A percentile compares a stretch with the other conserved stretches of the same genome.
These are phyloP conservation scores for Colletotrichum orbiculare DNA, from an alignment of 2,329 filamentous ascomycete species.

Conservation along the genomic window DNA sequence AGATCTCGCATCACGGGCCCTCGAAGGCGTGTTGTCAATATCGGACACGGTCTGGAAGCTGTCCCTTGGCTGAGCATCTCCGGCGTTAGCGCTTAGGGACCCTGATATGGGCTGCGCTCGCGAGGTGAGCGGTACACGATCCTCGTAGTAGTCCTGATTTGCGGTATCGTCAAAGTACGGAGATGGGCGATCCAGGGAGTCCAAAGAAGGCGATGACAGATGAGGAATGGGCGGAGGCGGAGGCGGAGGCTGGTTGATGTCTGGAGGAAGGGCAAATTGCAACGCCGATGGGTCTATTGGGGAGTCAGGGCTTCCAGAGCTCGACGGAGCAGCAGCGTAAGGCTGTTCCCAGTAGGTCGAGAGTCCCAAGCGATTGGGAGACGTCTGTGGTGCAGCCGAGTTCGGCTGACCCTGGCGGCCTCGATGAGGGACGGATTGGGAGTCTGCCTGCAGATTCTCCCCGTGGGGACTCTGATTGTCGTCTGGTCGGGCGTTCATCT, in stretches of 20 bases:
- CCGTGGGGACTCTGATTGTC: slow-evolving; percentile 13
- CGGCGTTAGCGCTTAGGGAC: slow-evolving; percentile 53
- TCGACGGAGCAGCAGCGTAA: slow-evolving; percentile 51
- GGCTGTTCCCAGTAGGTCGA: slow-evolving; percentile 66
- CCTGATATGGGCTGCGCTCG: slow-evolving; percentile 66
- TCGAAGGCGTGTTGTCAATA: slow-evolving; percentile 65
- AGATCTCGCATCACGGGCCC: slow-evolving; percentile 62
- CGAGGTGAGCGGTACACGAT: slow-evolving; percentile 68
- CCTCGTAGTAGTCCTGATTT: slow-evolving; percentile 61
- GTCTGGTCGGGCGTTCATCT: slow-evolving; percentile 31
- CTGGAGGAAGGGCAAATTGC: slow-evolving; percentile 66
- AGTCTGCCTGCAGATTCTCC: slow-evolving; percentile 37
- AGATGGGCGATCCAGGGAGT: slow-evolving; percentile 45
- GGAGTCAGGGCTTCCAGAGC: slow-evolving; percentile 54
- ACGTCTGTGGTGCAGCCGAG: slow-evolving; percentile 2
- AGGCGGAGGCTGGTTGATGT: slow-evolving; percentile 51
- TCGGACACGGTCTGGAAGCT: slow-evolving; percentile 69
- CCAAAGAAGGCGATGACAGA: slow-evolving; percentile 38
- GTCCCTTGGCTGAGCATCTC: slow-evolving; percentile 57
- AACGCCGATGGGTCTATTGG: slow-evolving; percentile 65
- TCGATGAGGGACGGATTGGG: slow-evolving; percentile 24
- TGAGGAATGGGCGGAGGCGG: slow-evolving; percentile 34
- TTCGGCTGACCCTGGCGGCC: slow-evolving; percentile 24
- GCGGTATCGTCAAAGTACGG: slow-evolving; percentile 48
- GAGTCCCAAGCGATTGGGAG: slow-evolving; percentile 54